Conservation (phyloP, 1,139 yeast species). For the Saccharomycopsis hybrid region DNA sequence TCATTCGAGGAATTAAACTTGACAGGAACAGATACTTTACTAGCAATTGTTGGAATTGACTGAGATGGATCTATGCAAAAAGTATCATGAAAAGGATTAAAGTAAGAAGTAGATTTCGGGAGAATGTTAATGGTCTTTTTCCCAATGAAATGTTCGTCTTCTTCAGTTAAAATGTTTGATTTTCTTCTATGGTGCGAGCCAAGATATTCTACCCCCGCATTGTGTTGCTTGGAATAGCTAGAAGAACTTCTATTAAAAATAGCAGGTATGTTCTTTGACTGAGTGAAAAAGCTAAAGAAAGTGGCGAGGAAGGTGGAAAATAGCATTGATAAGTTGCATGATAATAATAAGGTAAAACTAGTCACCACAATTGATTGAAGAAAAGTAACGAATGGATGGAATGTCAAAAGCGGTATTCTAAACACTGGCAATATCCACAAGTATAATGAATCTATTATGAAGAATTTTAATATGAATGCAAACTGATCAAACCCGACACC, state of each 20-base stretch:
- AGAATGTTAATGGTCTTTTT: slow-evolving; percentile 77
- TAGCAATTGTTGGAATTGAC: slow-evolving; percentile 25
- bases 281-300: slow-evolving; percentile 30
- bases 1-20: slow-evolving; percentile 76
- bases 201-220: slow-evolving; percentile 15
- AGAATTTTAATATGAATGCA: slow-evolving; percentile 62
- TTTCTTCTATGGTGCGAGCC: slow-evolving; percentile 29
- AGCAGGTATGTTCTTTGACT: no score
- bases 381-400: slow-evolving; percentile 46
- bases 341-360: slow-evolving; percentile 36
- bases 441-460: slow-evolving; percentile 63
- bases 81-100: slow-evolving; percentile 68
- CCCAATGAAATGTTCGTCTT: slow-evolving; percentile 76
- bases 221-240: not conserved
- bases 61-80: slow-evolving; percentile 51
- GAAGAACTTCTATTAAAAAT: no score
- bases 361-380: slow-evolving; percentile 36
- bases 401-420: slow-evolving; percentile 66
- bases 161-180: slow-evolving; percentile 34
- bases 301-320: slow-evolving; percentile 26
- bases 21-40: slow-evolving; percentile 52
- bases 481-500: slow-evolving; percentile 47
- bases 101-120: slow-evolving; percentile 83
- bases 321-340: slow-evolving; percentile 33
- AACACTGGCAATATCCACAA: slow-evolving; percentile 66